Evolutionary conservation across 192 early-diverging fungal genomes (phyloP).

Genomic region (Mortierella alpina): DNA sequence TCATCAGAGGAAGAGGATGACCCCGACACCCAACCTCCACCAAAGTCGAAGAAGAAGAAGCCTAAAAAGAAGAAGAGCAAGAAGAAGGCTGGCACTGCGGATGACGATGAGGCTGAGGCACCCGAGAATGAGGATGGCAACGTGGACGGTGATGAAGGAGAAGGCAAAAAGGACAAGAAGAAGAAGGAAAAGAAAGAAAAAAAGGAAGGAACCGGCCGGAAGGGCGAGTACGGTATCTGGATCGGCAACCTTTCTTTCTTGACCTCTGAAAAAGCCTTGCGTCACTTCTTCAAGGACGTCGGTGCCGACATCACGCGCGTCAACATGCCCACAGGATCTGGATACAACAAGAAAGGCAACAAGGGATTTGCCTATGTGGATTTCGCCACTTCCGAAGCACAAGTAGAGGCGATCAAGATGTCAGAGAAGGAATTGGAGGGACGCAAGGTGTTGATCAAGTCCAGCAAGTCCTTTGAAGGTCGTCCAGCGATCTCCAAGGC

Average conservation of each 20-base stretch:
- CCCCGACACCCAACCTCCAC: conserved; percentile 51
- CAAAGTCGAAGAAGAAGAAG: conserved; percentile 55
- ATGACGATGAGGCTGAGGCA: conserved; percentile 31
- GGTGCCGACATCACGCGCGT: conserved; percentile 61
- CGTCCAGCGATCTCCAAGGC: conserved; percentile 47
- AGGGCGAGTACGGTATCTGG: conserved; percentile 74
- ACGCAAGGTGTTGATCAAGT: conserved; percentile 75
- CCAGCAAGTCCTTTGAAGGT: conserved; percentile 74
- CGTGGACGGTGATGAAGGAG: conserved; percentile 7
- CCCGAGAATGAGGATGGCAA: conserved; percentile 24
- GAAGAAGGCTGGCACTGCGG: conserved; percentile 42
- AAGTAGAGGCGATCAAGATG: conserved; percentile 67
- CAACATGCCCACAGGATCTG: conserved; percentile 57
- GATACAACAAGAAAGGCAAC: conserved; percentile 57
- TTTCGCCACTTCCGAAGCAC: conserved; percentile 65
- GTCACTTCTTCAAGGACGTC: conserved; percentile 64
- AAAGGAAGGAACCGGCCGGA: conserved; percentile 53
- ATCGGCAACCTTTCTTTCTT: conserved; percentile 78
- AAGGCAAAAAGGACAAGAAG: conserved; percentile 41
- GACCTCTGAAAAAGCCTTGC: conserved; percentile 63
- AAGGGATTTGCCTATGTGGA: conserved; percentile 80
- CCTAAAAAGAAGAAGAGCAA: conserved; percentile 58
- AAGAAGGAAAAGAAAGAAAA: conserved; percentile 52
- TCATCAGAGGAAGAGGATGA: conserved; percentile 43
- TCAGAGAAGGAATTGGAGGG: conserved; percentile 71